Evolutionary conservation across 306 rosid genomes (phyloP).

Genomic region (Vachellia pachyceras): DNA sequence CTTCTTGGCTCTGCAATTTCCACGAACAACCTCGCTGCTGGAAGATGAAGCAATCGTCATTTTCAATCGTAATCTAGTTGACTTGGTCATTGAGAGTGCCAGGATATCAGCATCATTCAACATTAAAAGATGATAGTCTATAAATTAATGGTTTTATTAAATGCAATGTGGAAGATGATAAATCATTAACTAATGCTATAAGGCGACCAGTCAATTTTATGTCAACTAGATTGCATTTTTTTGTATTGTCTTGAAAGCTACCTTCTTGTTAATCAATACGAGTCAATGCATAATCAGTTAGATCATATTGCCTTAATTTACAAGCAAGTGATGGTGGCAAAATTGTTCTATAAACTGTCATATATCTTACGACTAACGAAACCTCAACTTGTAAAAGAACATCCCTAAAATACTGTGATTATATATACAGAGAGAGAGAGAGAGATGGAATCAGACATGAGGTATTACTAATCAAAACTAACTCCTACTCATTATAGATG

Average conservation of each 20-base stretch:
- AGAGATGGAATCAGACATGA: background rate
- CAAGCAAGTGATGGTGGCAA: background rate
- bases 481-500: background rate
- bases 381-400: background rate
- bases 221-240: background rate
- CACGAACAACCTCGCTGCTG: background rate
- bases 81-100: constrained; percentile 18
- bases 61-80: constrained; percentile 19
- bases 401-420: background rate
- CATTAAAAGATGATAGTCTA: constrained; percentile 21
- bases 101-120: background rate
- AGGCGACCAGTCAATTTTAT: background rate
- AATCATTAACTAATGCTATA: constrained; percentile 1
- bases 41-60: background rate
- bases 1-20: constrained; percentile 37
- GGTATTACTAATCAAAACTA: background rate
- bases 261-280: no score
- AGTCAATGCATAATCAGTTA: constrained; percentile 22
- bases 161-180: constrained; percentile 19
- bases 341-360: background rate
- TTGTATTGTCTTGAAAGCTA: background rate
- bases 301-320: background rate
- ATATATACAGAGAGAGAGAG: background rate
- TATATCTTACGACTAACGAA: background rate
- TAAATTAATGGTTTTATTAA: constrained; percentile 1